Conservation (phyloP, 306 rosid genomes). For the Benincasa hispida region DNA sequence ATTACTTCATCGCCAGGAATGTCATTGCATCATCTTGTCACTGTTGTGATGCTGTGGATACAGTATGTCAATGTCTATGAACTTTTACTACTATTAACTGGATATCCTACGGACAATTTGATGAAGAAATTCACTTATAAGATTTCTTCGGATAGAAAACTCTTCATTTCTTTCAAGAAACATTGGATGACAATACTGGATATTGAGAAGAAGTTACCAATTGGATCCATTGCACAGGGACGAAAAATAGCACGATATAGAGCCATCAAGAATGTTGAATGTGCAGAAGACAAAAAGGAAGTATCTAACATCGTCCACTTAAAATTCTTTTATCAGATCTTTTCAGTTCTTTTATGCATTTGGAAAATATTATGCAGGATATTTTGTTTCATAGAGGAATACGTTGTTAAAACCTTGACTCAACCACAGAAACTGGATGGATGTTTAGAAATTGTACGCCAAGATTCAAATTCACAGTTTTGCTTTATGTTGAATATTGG, state of each 20-base stretch:
- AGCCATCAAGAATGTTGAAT: constrained; percentile 38
- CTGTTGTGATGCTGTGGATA: constrained; percentile 50
- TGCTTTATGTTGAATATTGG: constrained; percentile 52
- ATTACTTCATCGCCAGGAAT: constrained; percentile 28
- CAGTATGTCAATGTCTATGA: constrained; percentile 64
- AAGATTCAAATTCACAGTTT: constrained; percentile 24
- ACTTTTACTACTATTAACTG: constrained; percentile 38
- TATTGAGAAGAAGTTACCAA: constrained; percentile 61
- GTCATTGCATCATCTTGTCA: constrained; percentile 41
- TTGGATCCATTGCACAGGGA: constrained; percentile 64
- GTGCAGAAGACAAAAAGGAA: constrained; percentile 17
- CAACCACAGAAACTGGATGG: constrained; percentile 28
- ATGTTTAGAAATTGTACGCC: constrained; percentile 19
- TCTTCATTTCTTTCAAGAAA: constrained; percentile 30
- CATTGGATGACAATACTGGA: constrained; percentile 53
- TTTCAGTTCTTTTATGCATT: constrained; percentile 19
- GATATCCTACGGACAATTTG: constrained; percentile 36
- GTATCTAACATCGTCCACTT: not conserved
- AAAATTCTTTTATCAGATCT: constrained; percentile 24
- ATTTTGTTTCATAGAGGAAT: constrained; percentile 16
- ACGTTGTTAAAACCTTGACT: constrained; percentile 15
- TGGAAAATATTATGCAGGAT: constrained; percentile 35
- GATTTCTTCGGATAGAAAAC: constrained; percentile 30
- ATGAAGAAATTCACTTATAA: constrained; percentile 36
- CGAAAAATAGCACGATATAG: constrained; percentile 69